Percentiles rank a stretch among this genome's conserved stretches.
phyloP scores from a whole-genome alignment of 2,329 filamentous ascomycete species.

The Myriangium duriaei region DNA sequence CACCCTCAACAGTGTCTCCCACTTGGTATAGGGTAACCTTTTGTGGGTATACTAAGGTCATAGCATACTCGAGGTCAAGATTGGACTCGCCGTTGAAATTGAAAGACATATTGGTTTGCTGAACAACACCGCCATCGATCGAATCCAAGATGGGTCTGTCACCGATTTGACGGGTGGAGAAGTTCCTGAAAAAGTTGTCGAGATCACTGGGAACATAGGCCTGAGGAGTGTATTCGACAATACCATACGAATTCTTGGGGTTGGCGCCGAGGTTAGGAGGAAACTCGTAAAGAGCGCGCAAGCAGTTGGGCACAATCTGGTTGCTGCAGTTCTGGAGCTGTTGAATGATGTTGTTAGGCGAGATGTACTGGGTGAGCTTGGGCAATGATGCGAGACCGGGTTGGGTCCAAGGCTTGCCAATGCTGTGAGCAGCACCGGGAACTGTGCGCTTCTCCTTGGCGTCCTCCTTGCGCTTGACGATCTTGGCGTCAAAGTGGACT shows the following conservation, averaged over 20 bases:
- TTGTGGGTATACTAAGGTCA: conserved; percentile 42
- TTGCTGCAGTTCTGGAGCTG: conserved; percentile 35
- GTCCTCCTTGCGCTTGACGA: conserved; percentile 15
- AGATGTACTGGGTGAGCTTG: conserved; percentile 9
- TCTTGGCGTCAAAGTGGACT: conserved; percentile 29
- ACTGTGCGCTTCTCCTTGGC: conserved; percentile 15
- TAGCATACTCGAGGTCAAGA: conserved; percentile 44
- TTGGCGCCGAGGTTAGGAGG: conserved; percentile 24
- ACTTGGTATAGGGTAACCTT: conserved; percentile 37
- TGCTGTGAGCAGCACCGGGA: conserved; percentile 13
- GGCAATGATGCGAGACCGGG: conserved; percentile 9
- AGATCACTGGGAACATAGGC: conserved; percentile 33
- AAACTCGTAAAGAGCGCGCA: conserved; percentile 26
- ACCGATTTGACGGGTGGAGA: conserved; percentile 21
- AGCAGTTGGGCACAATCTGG: conserved; percentile 45
- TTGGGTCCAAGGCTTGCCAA: conserved; percentile 16
- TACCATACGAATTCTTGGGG: conserved; percentile 38
- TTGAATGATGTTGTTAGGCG: conserved; percentile 16
- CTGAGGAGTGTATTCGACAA: conserved; percentile 41
- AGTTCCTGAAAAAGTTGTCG: conserved; percentile 26
- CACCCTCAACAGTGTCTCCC: conserved; percentile 27
- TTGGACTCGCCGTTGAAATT: conserved; percentile 35
- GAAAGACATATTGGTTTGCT: conserved; percentile 27
- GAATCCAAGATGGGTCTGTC: conserved; percentile 20
- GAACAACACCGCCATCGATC: conserved; percentile 26